Conservation (phyloP, 2,329 filamentous ascomycete species). For the Clarireedia homoeocarpa region DNA sequence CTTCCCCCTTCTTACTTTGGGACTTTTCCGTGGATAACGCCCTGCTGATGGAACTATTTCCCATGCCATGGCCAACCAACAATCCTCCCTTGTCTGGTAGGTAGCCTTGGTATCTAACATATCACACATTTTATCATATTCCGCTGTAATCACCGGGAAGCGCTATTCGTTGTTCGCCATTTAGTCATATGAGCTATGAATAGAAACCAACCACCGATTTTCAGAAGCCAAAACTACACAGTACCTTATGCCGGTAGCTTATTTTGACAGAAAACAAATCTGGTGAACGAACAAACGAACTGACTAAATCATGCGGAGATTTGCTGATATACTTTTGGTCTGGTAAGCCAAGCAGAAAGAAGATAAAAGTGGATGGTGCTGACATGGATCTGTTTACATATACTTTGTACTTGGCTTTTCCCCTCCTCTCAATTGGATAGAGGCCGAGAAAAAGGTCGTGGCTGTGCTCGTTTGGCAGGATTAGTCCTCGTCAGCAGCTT, state of each 20-base stretch:
- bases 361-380: background rate
- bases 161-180: background rate
- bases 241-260: background rate
- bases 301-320: conserved; percentile 8
- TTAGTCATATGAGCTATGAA: conserved; percentile 4
- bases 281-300: background rate
- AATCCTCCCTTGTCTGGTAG: too few species aligned
- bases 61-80: too few species aligned
- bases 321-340: background rate
- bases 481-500: background rate
- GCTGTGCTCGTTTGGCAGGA: conserved; percentile 6
- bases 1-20: background rate
- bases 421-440: background rate
- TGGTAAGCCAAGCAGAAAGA: background rate
- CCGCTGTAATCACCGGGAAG: background rate
- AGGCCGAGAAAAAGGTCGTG: background rate
- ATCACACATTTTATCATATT: background rate
- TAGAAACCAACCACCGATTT: background rate
- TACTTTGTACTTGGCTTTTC: background rate
- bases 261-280: background rate
- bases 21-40: background rate
- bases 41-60: too few species aligned
- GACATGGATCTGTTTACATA: background rate
- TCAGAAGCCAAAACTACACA: background rate
- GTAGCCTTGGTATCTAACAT: too few species aligned